A percentile compares a stretch with the other conserved stretches of the same genome.
These are phyloP conservation scores for Centaurea solstitialis DNA, from an alignment of 129 eudicot genomes.

Conservation along the genomic window DNA sequence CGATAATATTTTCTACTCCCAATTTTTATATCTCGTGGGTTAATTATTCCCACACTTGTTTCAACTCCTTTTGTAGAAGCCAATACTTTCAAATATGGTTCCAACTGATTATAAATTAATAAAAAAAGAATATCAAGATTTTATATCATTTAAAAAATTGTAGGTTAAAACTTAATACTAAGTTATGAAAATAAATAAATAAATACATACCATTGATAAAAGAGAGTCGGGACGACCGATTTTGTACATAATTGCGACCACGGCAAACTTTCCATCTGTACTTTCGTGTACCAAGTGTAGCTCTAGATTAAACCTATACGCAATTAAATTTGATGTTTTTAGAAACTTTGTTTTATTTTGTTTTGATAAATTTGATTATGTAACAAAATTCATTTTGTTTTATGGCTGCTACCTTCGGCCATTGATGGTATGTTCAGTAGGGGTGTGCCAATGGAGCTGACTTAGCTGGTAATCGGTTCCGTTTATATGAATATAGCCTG, in stretches of 20 bases:
- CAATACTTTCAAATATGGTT: slow-evolving; percentile 37
- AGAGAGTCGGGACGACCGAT: slow-evolving; percentile 53
- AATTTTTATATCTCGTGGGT: slow-evolving; percentile 46
- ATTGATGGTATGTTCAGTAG: slow-evolving; percentile 65
- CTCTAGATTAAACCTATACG: slow-evolving; percentile 50
- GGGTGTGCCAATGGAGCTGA: slow-evolving; percentile 72
- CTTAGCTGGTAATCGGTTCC: slow-evolving; percentile 47
- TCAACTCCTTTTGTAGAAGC: slow-evolving; percentile 35
- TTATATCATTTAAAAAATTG: neutral
- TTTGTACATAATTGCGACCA: slow-evolving; percentile 57
- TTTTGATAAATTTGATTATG: neutral
- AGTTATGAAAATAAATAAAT: neutral
- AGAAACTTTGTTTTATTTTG: neutral
- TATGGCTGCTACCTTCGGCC: slow-evolving; percentile 51
- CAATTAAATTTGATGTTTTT: neutral
- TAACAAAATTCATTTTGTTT: neutral
- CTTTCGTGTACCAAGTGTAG: slow-evolving; percentile 57
- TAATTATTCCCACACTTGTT: slow-evolving; percentile 40
- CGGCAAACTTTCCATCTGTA: slow-evolving; percentile 40
- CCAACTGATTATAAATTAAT: slow-evolving; percentile 28
- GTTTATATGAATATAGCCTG: slow-evolving; percentile 52
- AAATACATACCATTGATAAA: slow-evolving; percentile 54
- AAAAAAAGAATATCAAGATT: neutral
- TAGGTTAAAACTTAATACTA: neutral
- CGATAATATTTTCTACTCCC: slow-evolving; percentile 63